Base-by-base conservation (phyloP, 2,329 filamentous ascomycete species). In the Cladosporium sp. region DNA sequence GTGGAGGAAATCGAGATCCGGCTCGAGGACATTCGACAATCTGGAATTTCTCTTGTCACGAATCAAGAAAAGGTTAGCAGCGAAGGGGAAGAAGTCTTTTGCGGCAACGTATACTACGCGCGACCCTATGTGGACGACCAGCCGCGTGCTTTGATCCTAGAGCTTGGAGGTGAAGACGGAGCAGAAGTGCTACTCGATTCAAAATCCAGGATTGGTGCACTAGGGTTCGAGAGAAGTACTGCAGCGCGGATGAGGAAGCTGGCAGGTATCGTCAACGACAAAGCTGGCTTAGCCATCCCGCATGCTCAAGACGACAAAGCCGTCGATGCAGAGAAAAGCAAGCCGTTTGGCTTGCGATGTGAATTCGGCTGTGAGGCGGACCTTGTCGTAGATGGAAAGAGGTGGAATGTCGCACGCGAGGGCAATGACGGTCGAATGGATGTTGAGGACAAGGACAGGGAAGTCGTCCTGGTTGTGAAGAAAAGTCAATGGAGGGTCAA, bases 21-120 rank as follows among this genome's bases (percentile, higher is more conserved):
- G 0, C 75, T 97, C 2, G 88, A 94, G 67, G 92, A 97, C 67
- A 84, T 97, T n/a, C 85, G 93, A 36, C 92, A 93, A 67, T 92
- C 89, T 2, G 93, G 93, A 14, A 80, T 97, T 49, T 84, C 85
- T 15, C 82, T 94, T 63, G 76, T 76, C 1, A 72, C 75, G 8
- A 86, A 88, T 54, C 22, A 73, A 73, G 86, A 88, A 52, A 28
- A 73, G 73, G 59, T 30, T 65, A 25, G 20, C 7, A 64, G 63
- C 22, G 62, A 57, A 11, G 59, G 19, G 5, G 14, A 7, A 3
- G 14, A 1, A 3, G 9, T 1, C 8, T 17, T 28, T 5, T 6
- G 34, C 14, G 81, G 83, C 4, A 89, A 84, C 79, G 85, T 96
- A 28, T 84, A 85, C 63, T 97, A 97, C 67, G 85, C 89, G 14